Base-by-base conservation (phyloP, 768 basidiomycete genomes). In the Daedaleopsis nitida region DNA sequence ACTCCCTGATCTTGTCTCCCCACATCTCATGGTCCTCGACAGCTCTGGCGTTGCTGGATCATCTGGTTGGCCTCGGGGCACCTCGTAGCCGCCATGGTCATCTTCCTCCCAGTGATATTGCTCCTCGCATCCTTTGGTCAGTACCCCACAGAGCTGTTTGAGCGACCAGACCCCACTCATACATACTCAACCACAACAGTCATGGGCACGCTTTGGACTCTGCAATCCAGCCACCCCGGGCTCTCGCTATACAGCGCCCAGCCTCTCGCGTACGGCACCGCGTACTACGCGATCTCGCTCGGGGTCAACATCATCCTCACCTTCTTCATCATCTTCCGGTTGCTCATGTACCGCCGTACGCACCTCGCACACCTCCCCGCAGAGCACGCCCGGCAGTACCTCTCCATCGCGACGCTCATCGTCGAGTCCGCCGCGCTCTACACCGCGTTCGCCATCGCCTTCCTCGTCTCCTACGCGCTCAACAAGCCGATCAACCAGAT, bases 371-470 rank as follows among this genome's bases (percentile, higher is more conserved):
- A 64, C 50, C 65, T 70, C 43, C 63, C 65, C 12, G 5, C 52
- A 9, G 62, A 42, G n/a, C 63, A 68, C 56, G 62, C 59, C 34
- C 39, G 58, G 37, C 66, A 68, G 42, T 71, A 71, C 53, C 58
- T 68, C n/a, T 60, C 66, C 11, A 51, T 69, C 43, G 57, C 60
- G n/a, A 49, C 69, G 23, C 65, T 72, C 42, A 49, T 72, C 57
- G 58, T 70, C 56, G 71, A 72, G 62, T 69, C 67, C 38, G 71
- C 70, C 6, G 63, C 69, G 42, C 65, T 72, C 24, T 72, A 71
- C 54, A 65, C 69, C 23, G 62, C 53, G 24, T 71, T 68, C 58
- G 50, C 68, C 5, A 62, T 72, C 56, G 42, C 66, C 17, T 71
- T 71, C 60, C 61, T 72, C 42, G 66, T 72, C 17, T 60, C 70